Evolutionary conservation across 495 filamentous ascomycete genomes (phyloP), one percentile per base, ranked within the genome.

Genomic region (Aspergillus haitiensis): DNA sequence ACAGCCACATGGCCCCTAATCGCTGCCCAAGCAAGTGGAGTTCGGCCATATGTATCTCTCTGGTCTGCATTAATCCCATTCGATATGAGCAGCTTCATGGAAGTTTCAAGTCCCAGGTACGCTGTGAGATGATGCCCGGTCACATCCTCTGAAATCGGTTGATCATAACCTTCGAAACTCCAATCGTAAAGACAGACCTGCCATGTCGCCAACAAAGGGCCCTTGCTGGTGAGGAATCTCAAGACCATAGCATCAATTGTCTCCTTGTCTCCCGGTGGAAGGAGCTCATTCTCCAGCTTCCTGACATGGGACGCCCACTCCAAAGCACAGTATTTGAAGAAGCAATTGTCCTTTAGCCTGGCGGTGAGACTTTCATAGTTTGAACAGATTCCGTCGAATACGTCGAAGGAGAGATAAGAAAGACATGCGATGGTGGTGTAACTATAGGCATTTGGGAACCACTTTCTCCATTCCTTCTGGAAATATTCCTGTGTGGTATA

Each of bases 401-500:
- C 37, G 9, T 40, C 37, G 37, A 40, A 40, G 9, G 37, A 40
- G 1, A 40, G 9, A 40, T 40, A 40, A 8, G 37, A 9, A 8
- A 40, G 13, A 40, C 37, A 40, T 8, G 13, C 37, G 37, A 13
- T 40, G 37, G 37, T 40, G 37, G 13, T 8, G 13, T 40, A 40
- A 13, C 37, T 50, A 13, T 62, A 21, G 6, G 62, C 54, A 59
- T 59, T 27, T 7, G 59, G 56, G 51, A 65, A 64, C 59, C 52
- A 61, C 3, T 37, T 15, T 0, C 18, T 18, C 6, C 36, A 15
- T 2, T 11, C 59, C 8, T 58, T 62, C 45, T 79, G 68, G 37
- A 85, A 77, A 67, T 80, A 84, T 56, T 82, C 73, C 51, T 83
- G 74, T 0, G 78, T 68, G 7, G 81, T 82, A 54, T 79, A 80